Evolutionary conservation across 257 asterid species (phyloP).

Genomic region (Solanum lycopersicoides): DNA sequence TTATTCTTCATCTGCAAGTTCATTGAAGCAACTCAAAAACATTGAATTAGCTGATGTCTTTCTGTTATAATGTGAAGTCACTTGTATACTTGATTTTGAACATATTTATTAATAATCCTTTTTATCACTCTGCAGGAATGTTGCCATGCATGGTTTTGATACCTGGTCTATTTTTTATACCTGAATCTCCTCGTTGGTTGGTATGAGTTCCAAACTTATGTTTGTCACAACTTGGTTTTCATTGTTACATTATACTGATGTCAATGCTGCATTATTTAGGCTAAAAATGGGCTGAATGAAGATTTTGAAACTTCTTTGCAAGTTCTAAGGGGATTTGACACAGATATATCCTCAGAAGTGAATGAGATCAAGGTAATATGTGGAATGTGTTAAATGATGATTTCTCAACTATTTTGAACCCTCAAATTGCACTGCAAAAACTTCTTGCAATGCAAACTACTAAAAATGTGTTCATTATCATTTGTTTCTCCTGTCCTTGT

Average conservation of each 20-base stretch:
- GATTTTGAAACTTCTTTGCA: constrained; percentile 80
- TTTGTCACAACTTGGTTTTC: not conserved
- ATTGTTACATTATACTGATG: not conserved
- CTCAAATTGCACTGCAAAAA: not conserved
- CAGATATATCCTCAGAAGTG: constrained; percentile 64
- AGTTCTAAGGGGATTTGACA: constrained; percentile 79
- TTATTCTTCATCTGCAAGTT: not conserved
- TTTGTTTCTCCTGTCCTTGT: constrained; percentile 5
- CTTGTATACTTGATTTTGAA: not conserved
- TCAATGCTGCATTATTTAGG: constrained; percentile 23
- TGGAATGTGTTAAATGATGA: not conserved
- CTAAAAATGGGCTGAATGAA: constrained; percentile 66
- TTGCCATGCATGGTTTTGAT: constrained; percentile 80
- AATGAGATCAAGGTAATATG: constrained; percentile 72
- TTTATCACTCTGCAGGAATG: constrained; percentile 32
- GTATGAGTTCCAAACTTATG: constrained; percentile 34
- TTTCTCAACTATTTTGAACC: not conserved
- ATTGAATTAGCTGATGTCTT: not conserved
- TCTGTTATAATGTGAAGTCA: not conserved
- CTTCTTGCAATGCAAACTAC: not conserved
- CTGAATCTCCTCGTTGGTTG: constrained; percentile 99
- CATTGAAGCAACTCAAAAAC: not conserved
- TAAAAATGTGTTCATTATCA: not conserved
- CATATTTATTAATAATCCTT: not conserved
- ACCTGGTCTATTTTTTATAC: constrained; percentile 83